These are phyloP conservation scores for Penicillium thymicola DNA, from an alignment of 2,329 filamentous ascomycete species.

Conservation along the genomic window DNA sequence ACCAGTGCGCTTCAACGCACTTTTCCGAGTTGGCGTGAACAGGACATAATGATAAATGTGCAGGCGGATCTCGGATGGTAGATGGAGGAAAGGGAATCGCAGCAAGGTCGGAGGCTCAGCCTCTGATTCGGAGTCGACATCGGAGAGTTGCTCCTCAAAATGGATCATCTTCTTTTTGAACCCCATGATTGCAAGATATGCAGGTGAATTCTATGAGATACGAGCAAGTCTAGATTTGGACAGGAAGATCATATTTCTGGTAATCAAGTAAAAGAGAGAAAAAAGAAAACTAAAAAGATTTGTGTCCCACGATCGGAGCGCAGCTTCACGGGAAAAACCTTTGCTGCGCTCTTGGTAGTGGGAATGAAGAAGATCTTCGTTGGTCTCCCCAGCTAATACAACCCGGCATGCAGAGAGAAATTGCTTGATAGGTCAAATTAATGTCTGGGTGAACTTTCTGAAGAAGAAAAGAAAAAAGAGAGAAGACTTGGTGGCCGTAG, in stretches of 20 bases:
- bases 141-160: conserved; percentile 14
- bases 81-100: conserved; percentile 52
- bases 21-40: conserved; percentile 34
- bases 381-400: conserved; percentile 55
- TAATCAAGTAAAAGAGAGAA: conserved; percentile 1
- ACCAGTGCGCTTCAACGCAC: conserved; percentile 25
- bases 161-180: conserved; percentile 17
- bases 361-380: conserved; percentile 39
- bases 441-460: conserved; percentile 57
- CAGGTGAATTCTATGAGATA: conserved; percentile 21
- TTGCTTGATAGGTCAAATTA: conserved; percentile 58
- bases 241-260: conserved; percentile 22
- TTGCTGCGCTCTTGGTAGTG: conserved; percentile 50
- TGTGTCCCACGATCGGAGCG: conserved; percentile 51
- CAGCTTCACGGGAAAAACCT: conserved; percentile 45
- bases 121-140: conserved; percentile 21
- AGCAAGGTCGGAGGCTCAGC: conserved; percentile 10
- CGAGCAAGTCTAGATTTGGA: conserved; percentile 14
- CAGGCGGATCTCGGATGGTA: conserved; percentile 54
- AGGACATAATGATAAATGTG: conserved; percentile 49
- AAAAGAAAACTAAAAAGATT: conserved; percentile 14
- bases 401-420: conserved; percentile 53
- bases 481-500: conserved; percentile 20
- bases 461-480: conserved; percentile 41
- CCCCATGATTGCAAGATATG: conserved; percentile 17